Evolutionary conservation across 2,329 filamentous ascomycete genomes (phyloP).

Genomic region (Macrophomina tecta): DNA sequence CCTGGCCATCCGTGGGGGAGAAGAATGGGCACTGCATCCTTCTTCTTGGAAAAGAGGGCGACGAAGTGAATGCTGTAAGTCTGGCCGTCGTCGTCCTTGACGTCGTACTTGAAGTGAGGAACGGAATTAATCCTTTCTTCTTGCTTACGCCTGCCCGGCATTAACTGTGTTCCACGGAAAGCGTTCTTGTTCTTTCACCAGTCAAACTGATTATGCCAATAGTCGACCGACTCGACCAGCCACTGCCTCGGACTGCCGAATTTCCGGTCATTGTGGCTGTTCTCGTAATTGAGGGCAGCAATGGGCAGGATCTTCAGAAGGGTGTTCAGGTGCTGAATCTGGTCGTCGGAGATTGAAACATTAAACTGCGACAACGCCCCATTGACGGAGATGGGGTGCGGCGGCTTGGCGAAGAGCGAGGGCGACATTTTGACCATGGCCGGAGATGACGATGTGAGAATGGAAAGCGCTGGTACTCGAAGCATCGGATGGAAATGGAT

Average conservation of each 20-base stretch:
- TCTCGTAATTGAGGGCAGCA: conserved; percentile 41
- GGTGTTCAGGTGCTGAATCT: conserved; percentile 40
- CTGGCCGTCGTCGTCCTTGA: conserved; percentile 48
- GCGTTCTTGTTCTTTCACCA: conserved; percentile 32
- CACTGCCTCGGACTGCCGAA: conserved; percentile 41
- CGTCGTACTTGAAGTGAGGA: conserved; percentile 55
- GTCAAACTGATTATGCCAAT: conserved; percentile 43
- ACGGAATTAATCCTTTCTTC: conserved; percentile 56
- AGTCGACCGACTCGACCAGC: conserved; percentile 38
- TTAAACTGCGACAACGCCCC: conserved; percentile 8
- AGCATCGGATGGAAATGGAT: too few species aligned
- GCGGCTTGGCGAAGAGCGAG: conserved; percentile 2
- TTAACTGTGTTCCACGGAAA: neutral
- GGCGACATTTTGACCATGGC: neutral
- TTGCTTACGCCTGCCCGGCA: conserved; percentile 40
- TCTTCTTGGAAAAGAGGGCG: conserved; percentile 59
- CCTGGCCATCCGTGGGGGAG: conserved; percentile 55
- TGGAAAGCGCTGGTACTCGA: too few species aligned
- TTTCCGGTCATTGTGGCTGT: conserved; percentile 30
- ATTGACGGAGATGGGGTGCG: neutral
- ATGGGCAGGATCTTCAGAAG: conserved; percentile 39
- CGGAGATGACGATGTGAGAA: too few species aligned
- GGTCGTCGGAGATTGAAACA: conserved; percentile 31
- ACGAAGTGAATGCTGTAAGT: conserved; percentile 58
- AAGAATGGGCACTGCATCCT: conserved; percentile 57